Percentiles rank a stretch among this genome's conserved stretches.
Conservation (phyloP, 495 filamentous ascomycete species). For the Penicillium ucsense region DNA sequence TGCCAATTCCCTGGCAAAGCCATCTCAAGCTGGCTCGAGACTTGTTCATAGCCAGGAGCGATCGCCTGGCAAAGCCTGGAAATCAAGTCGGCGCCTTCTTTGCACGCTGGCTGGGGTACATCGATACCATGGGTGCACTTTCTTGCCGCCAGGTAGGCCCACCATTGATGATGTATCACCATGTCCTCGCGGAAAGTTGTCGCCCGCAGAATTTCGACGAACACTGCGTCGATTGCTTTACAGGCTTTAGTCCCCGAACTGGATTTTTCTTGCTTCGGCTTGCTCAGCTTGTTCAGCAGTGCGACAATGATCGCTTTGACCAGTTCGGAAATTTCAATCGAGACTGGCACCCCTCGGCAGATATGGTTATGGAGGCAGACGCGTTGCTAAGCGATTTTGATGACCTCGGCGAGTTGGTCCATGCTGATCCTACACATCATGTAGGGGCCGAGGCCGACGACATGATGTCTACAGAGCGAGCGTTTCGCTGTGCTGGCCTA, state of each 20-base stretch:
- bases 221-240: slow-evolving; percentile 66
- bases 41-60: slow-evolving; percentile 59
- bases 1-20: slow-evolving; percentile 64
- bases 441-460: slow-evolving; percentile 34
- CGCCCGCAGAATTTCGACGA: slow-evolving; percentile 37
- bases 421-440: slow-evolving; percentile 27
- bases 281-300: slow-evolving; percentile 60
- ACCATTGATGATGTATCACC: slow-evolving; percentile 47
- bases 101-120: slow-evolving; percentile 78
- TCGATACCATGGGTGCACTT: slow-evolving; percentile 70
- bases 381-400: slow-evolving; percentile 44
- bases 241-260: slow-evolving; percentile 64
- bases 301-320: slow-evolving; percentile 59
- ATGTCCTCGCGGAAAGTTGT: slow-evolving; percentile 38
- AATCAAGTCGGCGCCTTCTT: slow-evolving; percentile 71
- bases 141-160: slow-evolving; percentile 56
- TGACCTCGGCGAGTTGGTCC: slow-evolving; percentile 18
- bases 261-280: slow-evolving; percentile 65
- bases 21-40: slow-evolving; percentile 69
- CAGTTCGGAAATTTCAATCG: slow-evolving; percentile 38
- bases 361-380: slow-evolving; percentile 44
- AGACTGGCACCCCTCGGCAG: slow-evolving; percentile 50
- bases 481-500: slow-evolving; percentile 72
- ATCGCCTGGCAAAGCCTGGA: slow-evolving; percentile 38
- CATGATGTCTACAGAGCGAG: slow-evolving; percentile 68